phyloP scores from a whole-genome alignment of 2,329 filamentous ascomycete genomes.

The Venturia asperata region DNA sequence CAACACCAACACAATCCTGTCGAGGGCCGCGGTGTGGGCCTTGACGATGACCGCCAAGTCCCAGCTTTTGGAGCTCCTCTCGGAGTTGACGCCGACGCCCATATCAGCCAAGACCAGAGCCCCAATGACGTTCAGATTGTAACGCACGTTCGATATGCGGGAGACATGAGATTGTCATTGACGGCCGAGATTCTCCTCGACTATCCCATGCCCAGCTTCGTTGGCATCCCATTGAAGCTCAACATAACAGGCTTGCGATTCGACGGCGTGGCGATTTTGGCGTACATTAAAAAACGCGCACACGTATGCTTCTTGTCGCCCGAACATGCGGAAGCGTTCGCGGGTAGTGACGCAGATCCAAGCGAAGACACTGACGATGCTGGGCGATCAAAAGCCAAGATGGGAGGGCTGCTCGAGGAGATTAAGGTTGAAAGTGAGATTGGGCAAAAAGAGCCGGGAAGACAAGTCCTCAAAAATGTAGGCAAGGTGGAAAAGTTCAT shows the following conservation, averaged over 20 bases:
- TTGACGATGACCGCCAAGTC: slow-evolving; percentile 14
- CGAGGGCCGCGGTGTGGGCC: not conserved
- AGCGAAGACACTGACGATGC: slow-evolving; percentile 28
- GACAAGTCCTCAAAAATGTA: slow-evolving; percentile 95
- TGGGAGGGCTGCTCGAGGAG: slow-evolving; percentile 79
- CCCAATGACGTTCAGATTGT: slow-evolving; percentile 89
- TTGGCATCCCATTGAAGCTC: slow-evolving; percentile 86
- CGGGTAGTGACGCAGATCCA: slow-evolving; percentile 39
- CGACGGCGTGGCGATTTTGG: slow-evolving; percentile 87
- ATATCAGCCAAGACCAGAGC: slow-evolving; percentile 58
- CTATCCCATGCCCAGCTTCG: slow-evolving; percentile 97
- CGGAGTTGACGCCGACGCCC: not conserved
- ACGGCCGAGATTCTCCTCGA: slow-evolving; percentile 94
- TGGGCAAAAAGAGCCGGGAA: slow-evolving; percentile 80
- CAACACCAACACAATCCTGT: slow-evolving; percentile 32
- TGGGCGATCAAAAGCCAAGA: slow-evolving; percentile 29
- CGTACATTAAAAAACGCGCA: slow-evolving; percentile 78
- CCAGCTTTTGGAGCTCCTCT: not conserved
- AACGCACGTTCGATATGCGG: slow-evolving; percentile 81
- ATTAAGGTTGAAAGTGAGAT: slow-evolving; percentile 98
- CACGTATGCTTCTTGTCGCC: slow-evolving; percentile 93
- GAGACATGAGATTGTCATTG: slow-evolving; percentile 77
- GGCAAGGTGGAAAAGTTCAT: slow-evolving; percentile 98
- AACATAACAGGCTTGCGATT: slow-evolving; percentile 94
- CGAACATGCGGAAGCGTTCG: slow-evolving; percentile 71